Conservation (phyloP, 139 green algal species). For the Chlorella sorokiniana region DNA sequence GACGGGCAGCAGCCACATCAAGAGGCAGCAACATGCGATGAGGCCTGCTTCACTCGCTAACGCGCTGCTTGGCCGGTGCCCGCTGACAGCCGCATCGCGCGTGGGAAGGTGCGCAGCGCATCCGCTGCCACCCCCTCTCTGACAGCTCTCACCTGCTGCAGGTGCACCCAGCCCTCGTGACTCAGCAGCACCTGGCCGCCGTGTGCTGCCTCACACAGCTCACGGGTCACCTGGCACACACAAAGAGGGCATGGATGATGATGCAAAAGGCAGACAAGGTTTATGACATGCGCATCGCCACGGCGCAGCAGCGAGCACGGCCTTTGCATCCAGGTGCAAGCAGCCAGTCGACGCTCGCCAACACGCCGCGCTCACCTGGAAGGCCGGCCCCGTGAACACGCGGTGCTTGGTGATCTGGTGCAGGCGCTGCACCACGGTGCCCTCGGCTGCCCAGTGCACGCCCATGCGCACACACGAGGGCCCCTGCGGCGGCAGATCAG, state of each 20-base stretch:
- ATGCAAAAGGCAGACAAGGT: too few species aligned
- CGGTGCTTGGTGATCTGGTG: constrained; percentile 75
- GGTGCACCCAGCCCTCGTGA: constrained; percentile 69
- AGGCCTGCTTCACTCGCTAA: too few species aligned
- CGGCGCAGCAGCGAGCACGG: not conserved
- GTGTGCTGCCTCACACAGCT: constrained; percentile 68
- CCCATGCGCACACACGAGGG: constrained; percentile 85
- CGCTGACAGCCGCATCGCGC: not conserved
- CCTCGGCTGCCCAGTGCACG: constrained; percentile 79
- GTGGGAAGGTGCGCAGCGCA: not conserved
- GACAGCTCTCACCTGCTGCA: constrained; percentile 34
- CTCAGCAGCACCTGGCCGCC: constrained; percentile 71
- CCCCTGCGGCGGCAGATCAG: constrained; percentile 50
- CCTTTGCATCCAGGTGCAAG: not conserved
- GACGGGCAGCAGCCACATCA: not conserved
- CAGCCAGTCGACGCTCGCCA: too few species aligned
- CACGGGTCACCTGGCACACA: constrained; percentile 53
- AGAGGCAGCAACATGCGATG: too few species aligned
- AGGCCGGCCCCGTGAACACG: constrained; percentile 75
- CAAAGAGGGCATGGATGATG: too few species aligned
- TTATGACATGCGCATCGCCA: not conserved
- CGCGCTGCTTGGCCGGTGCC: too few species aligned
- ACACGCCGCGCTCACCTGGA: constrained; percentile 42
- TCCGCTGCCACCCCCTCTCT: not conserved
- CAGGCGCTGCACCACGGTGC: constrained; percentile 70